phyloP scores from a whole-genome alignment of 768 basidiomycete species.

The Boletus sp. region DNA sequence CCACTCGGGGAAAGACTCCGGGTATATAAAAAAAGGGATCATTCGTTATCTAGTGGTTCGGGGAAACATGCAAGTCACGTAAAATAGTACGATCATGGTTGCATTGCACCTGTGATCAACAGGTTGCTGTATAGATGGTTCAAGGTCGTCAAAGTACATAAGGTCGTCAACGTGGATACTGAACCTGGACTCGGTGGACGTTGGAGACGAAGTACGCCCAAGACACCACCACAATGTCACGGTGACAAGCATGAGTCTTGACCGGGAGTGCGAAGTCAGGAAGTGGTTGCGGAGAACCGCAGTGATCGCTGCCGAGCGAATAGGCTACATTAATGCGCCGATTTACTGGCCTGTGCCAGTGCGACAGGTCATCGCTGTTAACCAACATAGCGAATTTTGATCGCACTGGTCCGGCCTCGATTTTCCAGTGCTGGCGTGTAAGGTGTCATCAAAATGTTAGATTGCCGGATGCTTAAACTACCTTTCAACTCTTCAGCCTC shows the following conservation, averaged over 20 bases:
- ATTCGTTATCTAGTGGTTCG: background rate
- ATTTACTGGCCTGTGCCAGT: constrained; percentile 14
- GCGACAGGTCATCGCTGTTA: constrained; percentile 34
- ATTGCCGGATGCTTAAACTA: constrained; percentile 27
- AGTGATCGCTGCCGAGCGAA: constrained; percentile 22
- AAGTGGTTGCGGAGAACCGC: constrained; percentile 22
- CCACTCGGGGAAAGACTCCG: background rate
- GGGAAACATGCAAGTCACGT: constrained; percentile 3
- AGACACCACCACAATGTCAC: constrained; percentile 14
- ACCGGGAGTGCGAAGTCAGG: constrained; percentile 18
- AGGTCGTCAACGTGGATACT: constrained; percentile 21
- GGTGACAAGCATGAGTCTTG: constrained; percentile 17
- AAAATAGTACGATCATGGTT: constrained; percentile 8
- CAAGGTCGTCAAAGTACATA: constrained; percentile 27
- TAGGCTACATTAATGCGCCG: constrained; percentile 20
- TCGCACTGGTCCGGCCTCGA: constrained; percentile 61
- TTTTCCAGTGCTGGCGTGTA: constrained; percentile 56
- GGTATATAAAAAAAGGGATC: background rate
- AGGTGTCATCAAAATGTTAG: background rate
- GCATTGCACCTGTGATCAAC: constrained; percentile 8
- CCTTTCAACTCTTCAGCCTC: constrained; percentile 83
- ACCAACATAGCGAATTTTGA: constrained; percentile 78
- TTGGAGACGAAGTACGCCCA: constrained; percentile 10
- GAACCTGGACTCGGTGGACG: constrained; percentile 14
- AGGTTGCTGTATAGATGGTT: constrained; percentile 7